These are phyloP conservation scores for Aspergillus intermedius DNA, from an alignment of 2,329 filamentous ascomycete species.

Conservation along the genomic window DNA sequence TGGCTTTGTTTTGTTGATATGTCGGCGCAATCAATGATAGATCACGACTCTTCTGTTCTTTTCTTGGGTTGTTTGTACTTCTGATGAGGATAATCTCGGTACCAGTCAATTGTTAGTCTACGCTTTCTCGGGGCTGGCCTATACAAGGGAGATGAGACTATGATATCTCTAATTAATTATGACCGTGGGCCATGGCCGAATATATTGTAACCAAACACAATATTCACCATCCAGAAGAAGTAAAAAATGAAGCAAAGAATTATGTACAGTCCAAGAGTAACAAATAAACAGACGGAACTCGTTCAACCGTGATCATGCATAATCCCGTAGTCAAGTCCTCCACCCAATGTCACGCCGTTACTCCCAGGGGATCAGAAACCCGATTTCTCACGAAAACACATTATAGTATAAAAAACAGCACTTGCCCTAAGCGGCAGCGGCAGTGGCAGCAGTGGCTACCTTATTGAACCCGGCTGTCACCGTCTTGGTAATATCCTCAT, in stretches of 20 bases:
- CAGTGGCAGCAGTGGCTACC: conserved; percentile 59
- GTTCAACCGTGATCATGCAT: neutral
- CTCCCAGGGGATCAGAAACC: neutral
- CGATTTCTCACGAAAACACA: neutral
- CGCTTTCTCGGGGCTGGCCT: neutral
- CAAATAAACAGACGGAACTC: neutral
- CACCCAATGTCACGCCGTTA: neutral
- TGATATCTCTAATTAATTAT: neutral
- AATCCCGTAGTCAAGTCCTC: neutral
- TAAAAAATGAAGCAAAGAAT: neutral
- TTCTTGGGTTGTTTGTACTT: neutral
- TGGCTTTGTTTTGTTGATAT: conserved; percentile 6
- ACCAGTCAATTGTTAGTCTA: neutral
- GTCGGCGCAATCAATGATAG: conserved; percentile 22
- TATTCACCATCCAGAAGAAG: no score
- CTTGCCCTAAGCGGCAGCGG: conserved; percentile 7
- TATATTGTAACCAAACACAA: no score
- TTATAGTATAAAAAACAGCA: conserved; percentile 4
- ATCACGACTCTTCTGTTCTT: conserved; percentile 1
- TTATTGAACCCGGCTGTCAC: conserved; percentile 49
- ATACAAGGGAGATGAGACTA: neutral
- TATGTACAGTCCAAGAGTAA: neutral
- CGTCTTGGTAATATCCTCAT: conserved; percentile 41
- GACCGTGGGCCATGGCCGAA: no score
- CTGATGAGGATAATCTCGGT: no score